phyloP scores from a whole-genome alignment of 176 grass and related monocot species.

The Aegilops bicornis region DNA sequence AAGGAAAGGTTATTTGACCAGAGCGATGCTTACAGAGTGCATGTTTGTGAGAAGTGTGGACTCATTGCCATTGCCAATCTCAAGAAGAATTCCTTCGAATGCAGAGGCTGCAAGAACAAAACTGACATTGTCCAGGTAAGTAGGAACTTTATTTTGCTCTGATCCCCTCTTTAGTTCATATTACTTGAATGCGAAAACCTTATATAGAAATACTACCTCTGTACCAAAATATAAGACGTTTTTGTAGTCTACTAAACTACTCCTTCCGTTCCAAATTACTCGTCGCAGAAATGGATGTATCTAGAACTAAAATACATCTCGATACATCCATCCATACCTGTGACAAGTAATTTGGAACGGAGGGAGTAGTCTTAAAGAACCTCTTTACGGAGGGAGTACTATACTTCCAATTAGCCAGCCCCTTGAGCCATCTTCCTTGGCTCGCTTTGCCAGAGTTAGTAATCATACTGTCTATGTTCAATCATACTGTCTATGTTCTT shows the following conservation, averaged over 20 bases:
- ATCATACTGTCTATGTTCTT: not conserved
- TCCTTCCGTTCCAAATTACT: too few species aligned
- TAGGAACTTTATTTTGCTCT: not conserved
- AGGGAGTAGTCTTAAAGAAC: too few species aligned
- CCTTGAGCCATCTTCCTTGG: not conserved
- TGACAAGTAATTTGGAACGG: too few species aligned
- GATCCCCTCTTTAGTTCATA: not conserved
- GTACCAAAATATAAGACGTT: too few species aligned
- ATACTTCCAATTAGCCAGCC: not conserved
- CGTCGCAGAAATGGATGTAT: too few species aligned
- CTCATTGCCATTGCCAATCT: constrained; percentile 96
- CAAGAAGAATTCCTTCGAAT: constrained; percentile 96
- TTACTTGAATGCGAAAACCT: not conserved
- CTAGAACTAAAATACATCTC: too few species aligned
- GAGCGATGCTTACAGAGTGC: constrained; percentile 95
- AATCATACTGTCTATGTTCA: not conserved
- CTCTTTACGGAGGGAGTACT: not conserved
- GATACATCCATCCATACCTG: too few species aligned
- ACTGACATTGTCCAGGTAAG: constrained; percentile 97
- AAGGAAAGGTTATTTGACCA: constrained; percentile 98
- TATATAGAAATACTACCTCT: not conserved
- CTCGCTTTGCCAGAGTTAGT: not conserved
- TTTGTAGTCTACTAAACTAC: too few species aligned
- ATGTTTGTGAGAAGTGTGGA: constrained; percentile 98
- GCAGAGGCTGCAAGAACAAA: constrained; percentile 97